Evolutionary conservation across 1,284 basidiomycete species (phyloP).

Genomic region (Rhizoctonia solani): DNA sequence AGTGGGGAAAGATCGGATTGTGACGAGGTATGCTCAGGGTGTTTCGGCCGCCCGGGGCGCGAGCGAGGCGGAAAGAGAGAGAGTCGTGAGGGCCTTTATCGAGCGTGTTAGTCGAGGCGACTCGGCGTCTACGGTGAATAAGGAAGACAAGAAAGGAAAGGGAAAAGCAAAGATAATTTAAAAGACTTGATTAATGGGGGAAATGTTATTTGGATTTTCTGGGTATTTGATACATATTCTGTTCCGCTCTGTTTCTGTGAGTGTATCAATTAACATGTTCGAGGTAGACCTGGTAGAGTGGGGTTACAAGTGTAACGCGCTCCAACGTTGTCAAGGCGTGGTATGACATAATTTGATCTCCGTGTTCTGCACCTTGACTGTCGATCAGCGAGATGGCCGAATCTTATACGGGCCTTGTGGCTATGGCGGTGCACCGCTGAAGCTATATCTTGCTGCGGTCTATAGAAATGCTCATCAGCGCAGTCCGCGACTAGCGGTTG

Average conservation of each 20-base stretch:
- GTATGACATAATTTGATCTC: too few species aligned
- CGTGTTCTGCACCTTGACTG: too few species aligned
- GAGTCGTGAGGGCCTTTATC: constrained; percentile 50
- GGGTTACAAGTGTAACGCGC: too few species aligned
- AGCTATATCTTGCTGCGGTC: too few species aligned
- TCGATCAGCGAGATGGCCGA: too few species aligned
- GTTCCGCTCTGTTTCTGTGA: too few species aligned
- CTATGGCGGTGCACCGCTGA: too few species aligned
- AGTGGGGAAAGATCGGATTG: constrained; percentile 45
- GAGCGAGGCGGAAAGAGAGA: constrained; percentile 45
- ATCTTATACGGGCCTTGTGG: too few species aligned
- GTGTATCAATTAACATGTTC: too few species aligned
- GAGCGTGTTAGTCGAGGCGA: constrained; percentile 42
- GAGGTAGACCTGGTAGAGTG: too few species aligned
- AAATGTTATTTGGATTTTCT: background rate
- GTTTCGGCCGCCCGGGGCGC: constrained; percentile 46
- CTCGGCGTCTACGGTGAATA: background rate
- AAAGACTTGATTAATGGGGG: background rate
- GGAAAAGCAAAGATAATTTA: constrained; percentile 43
- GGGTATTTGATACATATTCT: too few species aligned
- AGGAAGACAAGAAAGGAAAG: constrained; percentile 43
- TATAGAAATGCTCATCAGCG: background rate
- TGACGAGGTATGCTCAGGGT: constrained; percentile 50
- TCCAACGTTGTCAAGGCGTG: too few species aligned
- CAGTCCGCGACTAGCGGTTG: background rate